phyloP scores from a whole-genome alignment of 768 basidiomycete genomes.

The Lactarius trivialis region DNA sequence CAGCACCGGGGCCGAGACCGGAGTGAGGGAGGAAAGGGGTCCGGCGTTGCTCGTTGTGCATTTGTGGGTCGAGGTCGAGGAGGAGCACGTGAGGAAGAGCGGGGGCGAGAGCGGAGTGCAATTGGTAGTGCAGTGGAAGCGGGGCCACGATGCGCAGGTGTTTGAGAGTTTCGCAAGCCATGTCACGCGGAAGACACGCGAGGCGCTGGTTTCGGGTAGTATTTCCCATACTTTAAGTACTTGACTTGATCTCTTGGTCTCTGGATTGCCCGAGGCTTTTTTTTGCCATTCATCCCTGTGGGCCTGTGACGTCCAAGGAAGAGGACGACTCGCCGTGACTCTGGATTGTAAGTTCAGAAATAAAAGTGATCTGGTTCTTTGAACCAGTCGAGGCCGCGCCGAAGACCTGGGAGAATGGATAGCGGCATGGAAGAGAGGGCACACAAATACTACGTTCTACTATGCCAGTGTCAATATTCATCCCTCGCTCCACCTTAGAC shows the following conservation, averaged over 20 bases:
- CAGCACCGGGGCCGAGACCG: not conserved
- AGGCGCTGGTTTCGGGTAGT: not conserved
- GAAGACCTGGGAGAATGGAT: no score
- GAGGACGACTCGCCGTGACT: no score
- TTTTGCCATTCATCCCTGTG: not conserved
- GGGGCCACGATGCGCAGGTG: conserved; percentile 47
- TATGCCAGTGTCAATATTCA: no score
- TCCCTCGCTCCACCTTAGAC: no score
- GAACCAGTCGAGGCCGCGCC: no score
- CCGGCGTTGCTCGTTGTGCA: conserved; percentile 23
- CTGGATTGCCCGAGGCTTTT: not conserved
- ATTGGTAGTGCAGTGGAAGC: conserved; percentile 56
- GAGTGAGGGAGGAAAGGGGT: conserved; percentile 3
- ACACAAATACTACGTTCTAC: no score
- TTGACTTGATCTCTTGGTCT: not conserved
- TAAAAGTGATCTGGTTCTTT: no score
- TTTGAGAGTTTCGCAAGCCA: conserved; percentile 69
- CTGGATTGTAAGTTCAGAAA: no score
- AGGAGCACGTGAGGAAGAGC: not conserved
- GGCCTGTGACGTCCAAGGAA: not conserved
- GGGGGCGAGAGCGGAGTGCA: not conserved
- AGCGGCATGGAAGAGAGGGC: no score
- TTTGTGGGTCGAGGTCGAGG: conserved; percentile 24
- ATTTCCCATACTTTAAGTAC: not conserved
- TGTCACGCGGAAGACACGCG: conserved; percentile 44